A percentile compares a stretch with the other conserved stretches of the same genome.
Evolutionary conservation across 345 rosid genomes (phyloP).

Genomic region (Draba incana): DNA sequence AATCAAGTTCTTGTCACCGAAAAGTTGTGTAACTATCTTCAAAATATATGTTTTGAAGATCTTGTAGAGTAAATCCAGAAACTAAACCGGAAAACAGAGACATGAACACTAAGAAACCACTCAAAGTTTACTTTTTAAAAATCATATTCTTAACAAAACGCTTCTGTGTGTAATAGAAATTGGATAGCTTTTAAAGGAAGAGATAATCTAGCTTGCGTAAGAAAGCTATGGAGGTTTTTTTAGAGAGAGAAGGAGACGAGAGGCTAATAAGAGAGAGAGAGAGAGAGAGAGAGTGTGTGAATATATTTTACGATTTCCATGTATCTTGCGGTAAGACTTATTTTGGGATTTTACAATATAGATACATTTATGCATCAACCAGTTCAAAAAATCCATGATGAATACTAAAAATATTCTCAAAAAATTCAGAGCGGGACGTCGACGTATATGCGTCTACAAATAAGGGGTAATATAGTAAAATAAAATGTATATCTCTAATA

Average conservation of each 20-base stretch:
- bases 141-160: background rate
- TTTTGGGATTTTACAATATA: slow-evolving; percentile 33
- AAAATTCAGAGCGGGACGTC: background rate
- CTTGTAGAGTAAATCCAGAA: slow-evolving; percentile 55
- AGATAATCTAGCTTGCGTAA: slow-evolving; percentile 24
- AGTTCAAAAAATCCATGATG: background rate
- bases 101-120: slow-evolving; percentile 43
- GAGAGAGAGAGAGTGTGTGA: too few relatives aligned
- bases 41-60: slow-evolving; percentile 62
- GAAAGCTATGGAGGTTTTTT: slow-evolving; percentile 27
- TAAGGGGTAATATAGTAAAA: too few relatives aligned
- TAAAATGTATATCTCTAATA: too few relatives aligned
- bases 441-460: too few relatives aligned
- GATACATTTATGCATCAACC: slow-evolving; percentile 32
- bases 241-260: too few relatives aligned
- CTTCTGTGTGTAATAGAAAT: background rate
- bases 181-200: too few relatives aligned
- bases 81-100: slow-evolving; percentile 50
- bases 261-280: too few relatives aligned
- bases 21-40: slow-evolving; percentile 94
- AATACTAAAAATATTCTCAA: background rate
- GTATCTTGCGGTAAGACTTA: slow-evolving; percentile 47
- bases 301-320: background rate
- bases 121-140: slow-evolving; percentile 42
- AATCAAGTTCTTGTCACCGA: slow-evolving; percentile 81